These are phyloP conservation scores for Serendipita sp. DNA, from an alignment of 768 basidiomycete species.

Conservation along the genomic window DNA sequence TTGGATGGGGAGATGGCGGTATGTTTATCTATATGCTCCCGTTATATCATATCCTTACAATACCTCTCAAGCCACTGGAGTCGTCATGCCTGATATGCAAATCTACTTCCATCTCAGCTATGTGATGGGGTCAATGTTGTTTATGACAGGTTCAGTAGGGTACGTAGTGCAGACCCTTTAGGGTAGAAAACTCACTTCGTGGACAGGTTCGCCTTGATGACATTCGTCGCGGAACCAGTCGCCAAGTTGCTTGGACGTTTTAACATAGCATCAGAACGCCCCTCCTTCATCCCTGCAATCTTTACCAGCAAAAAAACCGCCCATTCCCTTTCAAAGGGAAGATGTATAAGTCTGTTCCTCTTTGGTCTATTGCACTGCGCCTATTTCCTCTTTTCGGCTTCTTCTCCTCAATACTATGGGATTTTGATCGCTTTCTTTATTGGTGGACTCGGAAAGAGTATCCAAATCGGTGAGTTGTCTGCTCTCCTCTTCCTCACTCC, in stretches of 20 bases:
- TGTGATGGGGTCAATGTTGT: slow-evolving; percentile 37
- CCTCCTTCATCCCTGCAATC: slow-evolving; percentile 7
- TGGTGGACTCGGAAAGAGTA: slow-evolving; percentile 4
- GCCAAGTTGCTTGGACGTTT: slow-evolving; percentile 27
- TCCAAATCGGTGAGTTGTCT: slow-evolving; percentile 19
- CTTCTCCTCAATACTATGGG: background rate
- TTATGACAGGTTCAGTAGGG: slow-evolving; percentile 34
- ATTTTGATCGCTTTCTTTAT: slow-evolving; percentile 5
- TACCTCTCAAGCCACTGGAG: background rate
- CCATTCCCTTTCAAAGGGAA: slow-evolving; percentile 29
- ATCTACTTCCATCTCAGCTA: slow-evolving; percentile 31
- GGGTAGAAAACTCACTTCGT: background rate
- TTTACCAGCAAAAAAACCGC: slow-evolving; percentile 8
- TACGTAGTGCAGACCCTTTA: slow-evolving; percentile 15
- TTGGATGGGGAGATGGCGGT: slow-evolving; percentile 1
- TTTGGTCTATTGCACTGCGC: slow-evolving; percentile 24
- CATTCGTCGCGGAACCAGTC: slow-evolving; percentile 30
- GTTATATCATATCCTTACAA: background rate
- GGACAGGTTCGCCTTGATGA: slow-evolving; percentile 30
- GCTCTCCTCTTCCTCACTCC: too few relatives aligned
- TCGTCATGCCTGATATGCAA: slow-evolving; percentile 18
- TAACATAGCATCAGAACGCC: slow-evolving; percentile 8
- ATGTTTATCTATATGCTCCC: background rate
- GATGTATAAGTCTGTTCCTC: slow-evolving; percentile 23
- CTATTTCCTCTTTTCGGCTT: slow-evolving; percentile 24